Evolutionary conservation across 2,329 filamentous ascomycete genomes (phyloP), one percentile per base, ranked within the genome.

Genomic region (Colletotrichum costaricense): DNA sequence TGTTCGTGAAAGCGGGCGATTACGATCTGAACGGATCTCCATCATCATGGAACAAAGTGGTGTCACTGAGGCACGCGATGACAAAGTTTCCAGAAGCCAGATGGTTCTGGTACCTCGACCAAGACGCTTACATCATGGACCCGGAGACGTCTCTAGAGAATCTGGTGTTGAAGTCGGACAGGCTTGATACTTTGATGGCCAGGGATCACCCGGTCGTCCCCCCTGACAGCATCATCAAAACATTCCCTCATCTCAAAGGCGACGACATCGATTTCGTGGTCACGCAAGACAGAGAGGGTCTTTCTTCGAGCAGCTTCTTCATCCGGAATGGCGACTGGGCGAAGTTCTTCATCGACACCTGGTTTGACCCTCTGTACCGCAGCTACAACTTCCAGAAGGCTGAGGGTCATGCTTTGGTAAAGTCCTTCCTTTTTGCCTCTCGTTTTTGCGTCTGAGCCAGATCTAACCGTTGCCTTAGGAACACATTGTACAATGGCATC

Each of bases 371-470:
- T 60, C 86, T 98, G 56, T 99, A 97, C 84, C 89, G 96, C 75
- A 94, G 89, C 77, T 99, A 99, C 85, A 97, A 98, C 80, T 99
- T 99, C 80, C 94, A 97, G 80, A 98, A 97, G 82, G 95, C 95
- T 0, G 97, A 99, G 83, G 90, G 88, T 28, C 96, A 99, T 85
- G 95, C 96, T 63, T 84, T 99, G 86, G 97, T 95, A 86, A 86
- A 80, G 91, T 66, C 26, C 7, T 49, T 49, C 4, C 42, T 49
- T 22, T 22, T 49, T 22, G 19, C 4, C 28, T 54, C 54, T 30
- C 30, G 5, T 42, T n/a, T 30, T 22, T 38, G 35, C 63, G 35
- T 33, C 54, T 33, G 24, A 54, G 6, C 11, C 7, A 35, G 33
- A 19, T 42, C 64, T 67, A 12, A 73, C 42, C 28, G 19, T 26